Conservation (phyloP, 176 grass and related monocot species). For the Oryza glumipatula region DNA sequence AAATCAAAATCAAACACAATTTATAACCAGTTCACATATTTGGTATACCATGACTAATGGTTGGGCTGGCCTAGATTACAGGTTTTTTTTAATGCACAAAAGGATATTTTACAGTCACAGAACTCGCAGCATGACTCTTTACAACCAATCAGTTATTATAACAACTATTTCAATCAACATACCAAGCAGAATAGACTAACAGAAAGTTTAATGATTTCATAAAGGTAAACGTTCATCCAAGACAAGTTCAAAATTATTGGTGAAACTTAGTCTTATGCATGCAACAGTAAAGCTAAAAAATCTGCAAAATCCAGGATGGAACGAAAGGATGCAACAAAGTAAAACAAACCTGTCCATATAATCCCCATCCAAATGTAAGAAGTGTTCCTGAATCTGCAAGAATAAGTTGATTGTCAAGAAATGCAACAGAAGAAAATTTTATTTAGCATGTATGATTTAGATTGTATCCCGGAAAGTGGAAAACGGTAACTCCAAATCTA, state of each 20-base stretch:
- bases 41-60: neutral
- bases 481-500: too few species aligned
- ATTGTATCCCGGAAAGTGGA: neutral
- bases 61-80: neutral
- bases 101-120: neutral
- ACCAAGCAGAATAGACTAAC: neutral
- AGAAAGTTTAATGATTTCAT: neutral
- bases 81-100: neutral
- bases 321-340: neutral
- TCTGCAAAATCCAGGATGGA: neutral
- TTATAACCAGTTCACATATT: too few species aligned
- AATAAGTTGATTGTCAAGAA: too few species aligned
- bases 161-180: neutral
- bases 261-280: neutral
- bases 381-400: too few species aligned
- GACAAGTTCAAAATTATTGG: neutral
- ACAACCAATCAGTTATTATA: neutral
- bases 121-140: neutral
- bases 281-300: neutral
- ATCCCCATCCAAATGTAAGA: too few species aligned
- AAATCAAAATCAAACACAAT: neutral
- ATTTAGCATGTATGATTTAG: neutral
- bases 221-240: neutral
- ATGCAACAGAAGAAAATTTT: neutral
- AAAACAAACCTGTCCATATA: too few species aligned